Base-by-base conservation (phyloP, 441 rosid species). In the Pelargonium australe region DNA sequence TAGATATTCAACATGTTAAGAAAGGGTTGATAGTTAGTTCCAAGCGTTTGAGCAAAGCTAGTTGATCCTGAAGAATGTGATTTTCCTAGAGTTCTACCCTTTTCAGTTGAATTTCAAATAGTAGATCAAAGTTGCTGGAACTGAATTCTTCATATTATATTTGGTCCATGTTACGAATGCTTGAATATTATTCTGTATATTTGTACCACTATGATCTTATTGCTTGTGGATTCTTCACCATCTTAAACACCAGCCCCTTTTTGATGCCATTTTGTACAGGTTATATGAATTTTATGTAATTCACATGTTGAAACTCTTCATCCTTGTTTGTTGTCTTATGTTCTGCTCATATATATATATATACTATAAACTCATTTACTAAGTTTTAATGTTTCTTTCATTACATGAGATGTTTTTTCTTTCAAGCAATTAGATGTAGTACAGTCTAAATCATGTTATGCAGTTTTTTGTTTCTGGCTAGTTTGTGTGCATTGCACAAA, bases 371-470 rank as follows among this genome's bases (percentile, higher is more conserved):
- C 14, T 10, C 53, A 47, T 47, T 47, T 47, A 41, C 44, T 40
- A 40, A 40, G 13, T 47, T 12, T 47, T 10, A 47, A 47, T 47
- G 14, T 47, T 47, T 47, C 53, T 47, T 14, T 47, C 5, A 41
- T 41, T 47, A 47, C 53, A 2, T 47, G 12, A 47, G 14, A 4
- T 47, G 14, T 13, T 47, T 7, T 13, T 47, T 13, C 53, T 37
- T 64, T 58, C 67, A 57, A 68, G 68, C 72, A 65, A 63, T 57
- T 71, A 71, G 71, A 34, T 75, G 51, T 69, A 63, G n/a, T 62
- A 34, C 25, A 45, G 17, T 14, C 37, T 43, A 45, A 45, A 45
- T 45, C 51, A 45, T 45, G 12, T 9, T 45, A 45, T 45, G 43
- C 2, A 7, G 44, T 41, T 7, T 40, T 41, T 41, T 8, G 1